Conservation (phyloP, 2,329 filamentous ascomycete species). For the Neurospora sp. region DNA sequence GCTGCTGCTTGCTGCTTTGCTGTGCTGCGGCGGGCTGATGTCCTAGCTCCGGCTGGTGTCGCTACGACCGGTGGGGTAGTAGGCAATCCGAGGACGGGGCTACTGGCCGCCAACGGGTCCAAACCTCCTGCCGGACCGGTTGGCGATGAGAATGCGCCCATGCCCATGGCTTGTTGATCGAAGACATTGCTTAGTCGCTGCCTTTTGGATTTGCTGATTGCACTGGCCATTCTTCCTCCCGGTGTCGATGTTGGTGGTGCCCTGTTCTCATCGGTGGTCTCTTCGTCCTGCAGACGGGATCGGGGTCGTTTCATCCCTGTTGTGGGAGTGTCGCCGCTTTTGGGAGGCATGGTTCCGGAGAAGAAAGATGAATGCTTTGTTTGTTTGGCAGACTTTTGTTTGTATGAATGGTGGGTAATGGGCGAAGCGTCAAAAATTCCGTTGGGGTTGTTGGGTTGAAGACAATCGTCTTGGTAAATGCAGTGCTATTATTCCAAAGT, state of each 20-base stretch:
- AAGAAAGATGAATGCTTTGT: background rate
- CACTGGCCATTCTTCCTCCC: background rate
- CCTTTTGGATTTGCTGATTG: background rate
- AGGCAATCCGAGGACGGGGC: background rate
- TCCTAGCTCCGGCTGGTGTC: background rate
- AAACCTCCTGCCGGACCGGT: background rate
- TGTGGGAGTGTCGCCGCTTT: background rate
- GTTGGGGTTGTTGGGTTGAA: background rate
- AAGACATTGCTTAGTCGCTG: background rate
- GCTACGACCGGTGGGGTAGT: background rate
- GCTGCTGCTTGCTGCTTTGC: background rate
- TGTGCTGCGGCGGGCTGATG: background rate
- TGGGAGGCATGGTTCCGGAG: background rate
- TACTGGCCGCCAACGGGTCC: background rate
- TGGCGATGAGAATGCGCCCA: background rate
- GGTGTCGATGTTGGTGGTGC: background rate
- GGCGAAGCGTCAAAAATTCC: background rate
- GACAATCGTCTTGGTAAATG: background rate
- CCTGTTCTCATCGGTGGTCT: background rate
- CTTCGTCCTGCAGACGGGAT: slow-evolving; percentile 1
- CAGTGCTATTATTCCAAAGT: background rate
- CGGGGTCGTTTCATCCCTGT: slow-evolving; percentile 1
- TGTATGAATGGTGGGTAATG: background rate
- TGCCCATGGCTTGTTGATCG: background rate
- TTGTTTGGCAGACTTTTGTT: background rate